Percentiles rank a stretch among this genome's conserved stretches.
Evolutionary conservation across 176 grass and related monocot species (phyloP).

Genomic region (Ensete ventricosum): DNA sequence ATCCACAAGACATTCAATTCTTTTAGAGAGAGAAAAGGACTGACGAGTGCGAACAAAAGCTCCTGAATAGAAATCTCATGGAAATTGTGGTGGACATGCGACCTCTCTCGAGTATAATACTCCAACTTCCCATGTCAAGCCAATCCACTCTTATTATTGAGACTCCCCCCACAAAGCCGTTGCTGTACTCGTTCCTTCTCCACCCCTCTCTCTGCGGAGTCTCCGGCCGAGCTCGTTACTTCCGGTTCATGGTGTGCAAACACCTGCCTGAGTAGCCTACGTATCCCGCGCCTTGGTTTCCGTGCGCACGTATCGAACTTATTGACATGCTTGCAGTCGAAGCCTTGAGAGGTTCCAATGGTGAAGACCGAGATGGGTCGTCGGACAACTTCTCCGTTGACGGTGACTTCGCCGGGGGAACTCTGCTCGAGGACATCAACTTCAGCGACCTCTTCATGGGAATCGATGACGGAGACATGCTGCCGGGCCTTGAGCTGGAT

Average conservation of each 20-base stretch:
- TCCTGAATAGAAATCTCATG: slow-evolving; percentile 39
- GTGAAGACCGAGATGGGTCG: background rate
- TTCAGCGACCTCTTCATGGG: slow-evolving; percentile 60
- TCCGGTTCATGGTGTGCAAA: no score
- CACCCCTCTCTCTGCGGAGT: no score
- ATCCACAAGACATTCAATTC: slow-evolving; percentile 53
- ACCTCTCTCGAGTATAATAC: slow-evolving; percentile 42
- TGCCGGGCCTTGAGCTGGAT: slow-evolving; percentile 90
- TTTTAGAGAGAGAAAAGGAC: slow-evolving; percentile 29
- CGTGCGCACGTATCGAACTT: no score
- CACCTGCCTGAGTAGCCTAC: no score
- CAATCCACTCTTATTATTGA: background rate
- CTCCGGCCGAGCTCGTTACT: no score
- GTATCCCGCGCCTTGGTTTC: no score
- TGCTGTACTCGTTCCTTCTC: no score
- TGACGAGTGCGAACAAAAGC: slow-evolving; percentile 36
- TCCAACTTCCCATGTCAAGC: slow-evolving; percentile 27
- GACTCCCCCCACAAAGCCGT: no score
- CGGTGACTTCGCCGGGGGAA: slow-evolving; percentile 20
- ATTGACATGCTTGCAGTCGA: slow-evolving; percentile 7
- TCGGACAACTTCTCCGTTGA: slow-evolving; percentile 28
- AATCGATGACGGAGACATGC: slow-evolving; percentile 60
- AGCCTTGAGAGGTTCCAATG: background rate
- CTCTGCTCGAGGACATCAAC: slow-evolving; percentile 74
- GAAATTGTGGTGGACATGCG: slow-evolving; percentile 70